These are phyloP conservation scores for Pseudopithomyces chartarum DNA, from an alignment of 2,329 filamentous ascomycete genomes.

Conservation along the genomic window DNA sequence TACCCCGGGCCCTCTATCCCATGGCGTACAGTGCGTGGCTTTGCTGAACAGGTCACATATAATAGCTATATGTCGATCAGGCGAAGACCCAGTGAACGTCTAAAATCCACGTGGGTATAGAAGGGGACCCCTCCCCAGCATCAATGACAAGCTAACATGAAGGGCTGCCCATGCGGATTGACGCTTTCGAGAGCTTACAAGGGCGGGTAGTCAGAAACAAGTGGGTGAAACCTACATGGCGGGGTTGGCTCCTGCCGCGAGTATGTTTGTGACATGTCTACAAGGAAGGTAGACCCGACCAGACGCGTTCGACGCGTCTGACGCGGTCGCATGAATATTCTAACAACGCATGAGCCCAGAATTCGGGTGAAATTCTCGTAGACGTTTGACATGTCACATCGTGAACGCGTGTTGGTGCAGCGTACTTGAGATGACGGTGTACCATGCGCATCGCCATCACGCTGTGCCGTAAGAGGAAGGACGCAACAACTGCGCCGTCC, in stretches of 20 bases:
- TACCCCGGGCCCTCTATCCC: background rate
- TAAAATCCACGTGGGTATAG: background rate
- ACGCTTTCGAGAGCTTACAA: background rate
- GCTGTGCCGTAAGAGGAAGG: slow-evolving; percentile 14
- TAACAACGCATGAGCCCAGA: background rate
- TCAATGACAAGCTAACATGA: background rate
- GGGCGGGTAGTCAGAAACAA: background rate
- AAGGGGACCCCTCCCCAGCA: background rate
- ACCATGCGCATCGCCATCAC: background rate
- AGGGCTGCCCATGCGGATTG: background rate
- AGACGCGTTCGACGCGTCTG: background rate
- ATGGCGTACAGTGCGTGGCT: background rate
- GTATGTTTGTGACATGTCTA: background rate
- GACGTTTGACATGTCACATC: background rate
- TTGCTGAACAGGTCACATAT: background rate
- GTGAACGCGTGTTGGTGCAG: background rate
- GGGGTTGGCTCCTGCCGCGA: background rate
- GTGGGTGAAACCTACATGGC: background rate
- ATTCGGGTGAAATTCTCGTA: background rate
- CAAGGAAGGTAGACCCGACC: background rate
- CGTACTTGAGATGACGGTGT: background rate
- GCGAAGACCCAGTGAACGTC: background rate
- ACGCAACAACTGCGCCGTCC: background rate
- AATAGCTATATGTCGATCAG: slow-evolving; percentile 3
- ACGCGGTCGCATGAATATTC: background rate